Conservation (phyloP, 805 yeast genomes). For the Cyberlindnera sargentensis region DNA sequence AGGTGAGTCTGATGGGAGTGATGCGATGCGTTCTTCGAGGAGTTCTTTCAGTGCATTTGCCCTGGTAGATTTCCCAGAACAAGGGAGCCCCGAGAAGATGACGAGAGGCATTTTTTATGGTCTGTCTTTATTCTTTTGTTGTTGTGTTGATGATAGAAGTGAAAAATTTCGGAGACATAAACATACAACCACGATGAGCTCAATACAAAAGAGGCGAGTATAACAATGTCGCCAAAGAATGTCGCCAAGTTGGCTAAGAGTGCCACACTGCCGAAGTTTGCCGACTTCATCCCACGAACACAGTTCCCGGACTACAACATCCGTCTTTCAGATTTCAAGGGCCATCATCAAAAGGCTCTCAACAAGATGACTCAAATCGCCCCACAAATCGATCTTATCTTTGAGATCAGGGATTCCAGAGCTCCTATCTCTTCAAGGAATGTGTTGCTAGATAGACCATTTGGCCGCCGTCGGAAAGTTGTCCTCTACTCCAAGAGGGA, state of each 20-base stretch:
- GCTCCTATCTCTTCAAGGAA: conserved; percentile 86
- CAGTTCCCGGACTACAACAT: conserved; percentile 71
- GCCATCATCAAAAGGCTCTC: conserved; percentile 82
- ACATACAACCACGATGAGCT: background rate
- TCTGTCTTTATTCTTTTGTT: background rate
- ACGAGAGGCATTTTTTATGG: conserved; percentile 68
- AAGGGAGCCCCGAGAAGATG: conserved; percentile 78
- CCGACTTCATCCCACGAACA: conserved; percentile 54
- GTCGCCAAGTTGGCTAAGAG: too few species aligned
- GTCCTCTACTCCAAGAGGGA: conserved; percentile 77
- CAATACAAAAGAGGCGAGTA: background rate
- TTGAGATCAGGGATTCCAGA: conserved; percentile 83
- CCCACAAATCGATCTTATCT: conserved; percentile 72
- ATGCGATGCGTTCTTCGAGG: conserved; percentile 40
- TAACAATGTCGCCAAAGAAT: background rate
- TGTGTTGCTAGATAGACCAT: conserved; percentile 62
- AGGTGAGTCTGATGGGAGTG: conserved; percentile 34
- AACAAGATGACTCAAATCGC: conserved; percentile 57
- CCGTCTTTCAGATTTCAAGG: conserved; percentile 73
- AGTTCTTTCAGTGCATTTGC: conserved; percentile 47
- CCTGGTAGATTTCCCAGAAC: conserved; percentile 75
- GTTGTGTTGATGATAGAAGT: background rate
- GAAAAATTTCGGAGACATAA: conserved; percentile 6
- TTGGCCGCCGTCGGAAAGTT: conserved; percentile 46
- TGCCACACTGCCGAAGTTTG: background rate